phyloP scores from a whole-genome alignment of 805 yeast genomes.

The Martiniozyma abietophila region DNA sequence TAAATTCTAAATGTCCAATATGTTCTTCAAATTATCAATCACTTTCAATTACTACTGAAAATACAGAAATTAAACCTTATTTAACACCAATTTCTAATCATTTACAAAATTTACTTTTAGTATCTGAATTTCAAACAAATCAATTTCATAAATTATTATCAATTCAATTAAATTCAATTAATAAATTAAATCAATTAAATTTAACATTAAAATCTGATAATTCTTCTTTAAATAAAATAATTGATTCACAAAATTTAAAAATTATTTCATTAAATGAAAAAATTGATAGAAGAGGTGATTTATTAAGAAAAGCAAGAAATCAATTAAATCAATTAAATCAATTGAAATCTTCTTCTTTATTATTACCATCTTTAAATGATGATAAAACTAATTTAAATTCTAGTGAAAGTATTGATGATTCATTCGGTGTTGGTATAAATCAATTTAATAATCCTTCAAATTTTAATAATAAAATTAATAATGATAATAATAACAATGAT shows the following conservation, averaged over 20 bases:
- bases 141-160: neutral
- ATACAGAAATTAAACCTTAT: neutral
- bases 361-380: too few species aligned
- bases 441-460: too few species aligned
- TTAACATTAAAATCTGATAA: neutral
- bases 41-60: too few species aligned
- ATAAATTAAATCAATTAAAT: neutral
- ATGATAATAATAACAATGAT: neutral
- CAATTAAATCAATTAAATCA: too few species aligned
- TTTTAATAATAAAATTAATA: neutral
- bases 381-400: too few species aligned
- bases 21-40: neutral
- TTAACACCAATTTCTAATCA: neutral
- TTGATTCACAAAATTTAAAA: neutral
- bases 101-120: neutral
- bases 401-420: too few species aligned
- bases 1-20: neutral
- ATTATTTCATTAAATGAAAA: neutral
- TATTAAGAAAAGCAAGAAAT: neutral
- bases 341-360: too few species aligned
- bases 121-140: neutral
- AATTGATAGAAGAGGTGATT: neutral
- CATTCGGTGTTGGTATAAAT: too few species aligned
- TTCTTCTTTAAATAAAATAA: neutral
- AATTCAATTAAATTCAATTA: neutral